Percentiles rank a stretch among this genome's conserved stretches.
phyloP scores from a whole-genome alignment of 495 filamentous ascomycete species.

The Aspergillus coremiiformis region DNA sequence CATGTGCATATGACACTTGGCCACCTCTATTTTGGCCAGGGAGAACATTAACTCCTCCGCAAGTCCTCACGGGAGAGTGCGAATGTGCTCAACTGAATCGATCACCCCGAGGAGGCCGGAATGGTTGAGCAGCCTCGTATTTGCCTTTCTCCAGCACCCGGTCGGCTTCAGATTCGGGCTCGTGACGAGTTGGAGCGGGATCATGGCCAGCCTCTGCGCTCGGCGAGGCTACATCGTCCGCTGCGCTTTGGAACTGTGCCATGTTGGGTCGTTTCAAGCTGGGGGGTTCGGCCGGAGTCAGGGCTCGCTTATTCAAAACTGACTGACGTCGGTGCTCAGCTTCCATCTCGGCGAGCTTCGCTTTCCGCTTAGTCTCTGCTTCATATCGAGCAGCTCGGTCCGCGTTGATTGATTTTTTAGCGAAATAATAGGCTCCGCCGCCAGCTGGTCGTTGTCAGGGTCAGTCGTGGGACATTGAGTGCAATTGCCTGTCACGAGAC shows the following conservation, averaged over 20 bases:
- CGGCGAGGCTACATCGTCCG: conserved; percentile 62
- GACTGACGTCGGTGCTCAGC: conserved; percentile 37
- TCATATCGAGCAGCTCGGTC: conserved; percentile 68
- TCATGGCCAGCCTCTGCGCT: conserved; percentile 71
- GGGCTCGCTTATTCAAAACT: conserved; percentile 6
- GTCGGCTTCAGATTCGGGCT: conserved; percentile 63
- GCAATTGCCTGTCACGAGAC: background rate
- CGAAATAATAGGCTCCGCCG: conserved; percentile 92
- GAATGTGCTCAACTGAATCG: conserved; percentile 54
- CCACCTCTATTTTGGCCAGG: background rate
- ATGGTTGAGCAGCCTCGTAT: conserved; percentile 75
- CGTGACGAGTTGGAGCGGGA: conserved; percentile 81
- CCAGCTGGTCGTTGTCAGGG: conserved; percentile 51
- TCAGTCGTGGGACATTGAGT: background rate
- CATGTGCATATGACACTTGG: background rate
- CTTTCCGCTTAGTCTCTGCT: conserved; percentile 56
- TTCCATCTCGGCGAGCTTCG: conserved; percentile 53
- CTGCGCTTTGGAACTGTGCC: conserved; percentile 27
- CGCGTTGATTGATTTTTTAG: conserved; percentile 87
- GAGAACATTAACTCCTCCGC: background rate
- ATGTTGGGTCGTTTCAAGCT: conserved; percentile 32
- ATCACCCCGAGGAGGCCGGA: conserved; percentile 69
- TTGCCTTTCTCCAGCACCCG: conserved; percentile 75
- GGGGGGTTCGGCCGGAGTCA: conserved; percentile 21
- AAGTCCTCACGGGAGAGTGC: background rate